Evolutionary conservation across 1,284 basidiomycete genomes (phyloP), one percentile per base, ranked within the genome.

Genomic region (Taiwanofungus camphoratus): DNA sequence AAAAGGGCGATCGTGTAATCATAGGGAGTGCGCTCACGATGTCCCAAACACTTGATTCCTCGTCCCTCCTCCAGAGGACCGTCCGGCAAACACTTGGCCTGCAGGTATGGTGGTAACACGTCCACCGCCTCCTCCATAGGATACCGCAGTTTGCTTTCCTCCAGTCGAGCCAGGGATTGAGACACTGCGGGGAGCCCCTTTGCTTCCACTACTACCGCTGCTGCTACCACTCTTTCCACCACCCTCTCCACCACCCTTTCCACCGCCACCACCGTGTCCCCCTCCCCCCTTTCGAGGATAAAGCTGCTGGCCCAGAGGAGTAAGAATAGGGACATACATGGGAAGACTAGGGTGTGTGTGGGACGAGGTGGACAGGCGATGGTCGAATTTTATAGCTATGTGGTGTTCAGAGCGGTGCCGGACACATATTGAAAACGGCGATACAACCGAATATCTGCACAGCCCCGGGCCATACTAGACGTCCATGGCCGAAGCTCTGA

Each of bases 1-100:
- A 30, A 30, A 39, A 27, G 11, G 27, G 13, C 5, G 46, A 31
- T 18, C 19, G 7, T 3, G 15, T 22, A 9, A 27, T n/a, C n/a
- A n/a, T n/a, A n/a, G 5, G 19, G 18, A 24, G n/a, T 39, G 39
- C n/a, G 56, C 67, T 36, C 42, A 71, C 73, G 51, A 55, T 6
- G 65, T 61, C 3, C 73, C 73, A 39, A 54, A 72, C 0, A 74
- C 50, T 21, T 69, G 52, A 27, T 38, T 39, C 18, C 73, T 56
- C 2, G 60, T 62, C 3, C 62, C 73, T 2, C 73, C 73, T 3
- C 73, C 73, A 0, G 57, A 60, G 0, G 52, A 45, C 3, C 73
- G 61, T 1, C 73, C 73, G 5, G 68, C 57, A 49, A 75, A 75
- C 1, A 54, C 46, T 41, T 66, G 61, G 3, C 71, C 71, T n/a